phyloP scores from a whole-genome alignment of 2,329 filamentous ascomycete genomes.

The Stagonosporopsis rhizophila region DNA sequence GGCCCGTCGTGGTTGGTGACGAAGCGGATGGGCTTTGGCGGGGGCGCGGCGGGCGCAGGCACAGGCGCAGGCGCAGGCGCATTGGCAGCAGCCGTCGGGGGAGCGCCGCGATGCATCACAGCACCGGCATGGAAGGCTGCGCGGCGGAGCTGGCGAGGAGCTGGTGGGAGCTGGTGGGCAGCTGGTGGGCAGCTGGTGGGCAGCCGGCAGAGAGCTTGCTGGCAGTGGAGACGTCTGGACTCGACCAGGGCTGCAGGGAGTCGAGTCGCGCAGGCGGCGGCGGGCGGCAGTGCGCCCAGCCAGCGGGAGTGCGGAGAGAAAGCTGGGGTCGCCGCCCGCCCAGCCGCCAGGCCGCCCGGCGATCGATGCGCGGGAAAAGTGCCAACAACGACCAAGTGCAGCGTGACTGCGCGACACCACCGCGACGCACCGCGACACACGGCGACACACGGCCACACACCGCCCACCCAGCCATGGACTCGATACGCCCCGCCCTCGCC shows the following conservation, averaged over 20 bases:
- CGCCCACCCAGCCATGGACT: constrained; percentile 11
- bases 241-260: no score
- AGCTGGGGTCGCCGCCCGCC: constrained; percentile 9
- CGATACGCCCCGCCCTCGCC: constrained; percentile 38
- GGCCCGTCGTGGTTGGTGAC: constrained; percentile 52
- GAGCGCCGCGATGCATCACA: constrained; percentile 46
- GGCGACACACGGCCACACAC: background rate
- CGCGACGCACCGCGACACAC: background rate
- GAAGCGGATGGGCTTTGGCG: constrained; percentile 51
- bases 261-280: background rate
- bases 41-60: constrained; percentile 29
- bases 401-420: constrained; percentile 6
- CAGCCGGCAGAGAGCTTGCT: no score
- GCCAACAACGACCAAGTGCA: no score
- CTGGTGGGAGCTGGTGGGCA: constrained; percentile 11
- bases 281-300: background rate
- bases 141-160: constrained; percentile 20
- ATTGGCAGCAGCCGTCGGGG: constrained; percentile 33
- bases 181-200: no score
- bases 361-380: constrained; percentile 10
- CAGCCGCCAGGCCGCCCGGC: background rate
- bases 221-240: no score
- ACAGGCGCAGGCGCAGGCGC: background rate
- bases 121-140: constrained; percentile 18
- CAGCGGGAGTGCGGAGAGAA: constrained; percentile 8